Evolutionary conservation across 2,329 filamentous ascomycete species (phyloP), one percentile per base, ranked within the genome.

Genomic region (Penicillium hesseltinei): DNA sequence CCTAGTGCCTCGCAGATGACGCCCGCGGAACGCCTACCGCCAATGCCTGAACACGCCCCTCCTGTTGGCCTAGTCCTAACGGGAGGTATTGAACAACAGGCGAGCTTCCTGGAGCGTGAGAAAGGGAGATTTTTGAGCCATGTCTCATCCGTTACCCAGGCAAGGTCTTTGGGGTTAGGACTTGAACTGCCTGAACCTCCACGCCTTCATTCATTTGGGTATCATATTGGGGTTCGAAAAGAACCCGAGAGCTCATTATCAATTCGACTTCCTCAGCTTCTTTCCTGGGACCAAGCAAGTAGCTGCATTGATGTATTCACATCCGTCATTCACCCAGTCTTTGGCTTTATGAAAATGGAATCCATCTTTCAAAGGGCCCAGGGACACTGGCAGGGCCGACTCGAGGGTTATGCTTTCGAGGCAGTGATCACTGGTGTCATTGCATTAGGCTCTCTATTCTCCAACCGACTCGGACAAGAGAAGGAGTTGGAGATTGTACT

Each of bases 131-230:
- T 43, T 43, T 1, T 43, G 23, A 43, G 40, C 19, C 40, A 43
- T 6, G 40, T 7, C 15, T 43, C 40, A 9, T 43, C 40, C 9
- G 10, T 43, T 25, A 17, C 40, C 21, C 40, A 43, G 21, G 40
- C 73, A 1, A 64, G 66, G 29, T 66, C 59, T 47, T 62, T 75
- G 15, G 72, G 71, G 17, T 48, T 71, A 25, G 65, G 69, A 39
- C 50, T 76, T 38, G 68, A 71, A 45, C 65, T 72, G 9, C 44
- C 62, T 1, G 69, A 69, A 10, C 71, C 71, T n/a, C 73, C 72
- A 6, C 65, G 71, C 23, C 56, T 76, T 17, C 74, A 76, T 54
- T 73, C 72, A 1, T 76, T 73, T 59, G 74, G 65, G 15, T 75
- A 72, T 59, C 73, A 76, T 54, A 51, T 66, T 10, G 71, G 72